Evolutionary conservation across 495 filamentous ascomycete species (phyloP), one percentile per base, ranked within the genome.

Genomic region (Pyrenopolyporus hunteri): DNA sequence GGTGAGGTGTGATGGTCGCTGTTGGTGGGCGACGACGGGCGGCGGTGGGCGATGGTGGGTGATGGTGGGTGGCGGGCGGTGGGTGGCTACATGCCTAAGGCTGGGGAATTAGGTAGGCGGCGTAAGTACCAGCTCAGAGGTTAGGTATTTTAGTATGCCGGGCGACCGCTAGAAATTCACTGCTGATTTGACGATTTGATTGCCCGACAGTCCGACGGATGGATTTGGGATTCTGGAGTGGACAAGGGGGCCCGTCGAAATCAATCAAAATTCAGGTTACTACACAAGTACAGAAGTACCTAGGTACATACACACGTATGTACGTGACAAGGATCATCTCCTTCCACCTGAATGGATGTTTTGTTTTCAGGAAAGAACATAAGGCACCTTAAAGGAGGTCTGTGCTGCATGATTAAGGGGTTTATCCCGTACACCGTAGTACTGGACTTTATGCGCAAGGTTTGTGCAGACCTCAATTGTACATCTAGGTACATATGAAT

Each of bases 381-480:
- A 28, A n/a, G 7, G 23, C 23, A 45, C 23, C 42, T 28, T 23
- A 13, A n/a, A 23, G 22, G 23, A 20, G 44, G 49, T 59, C 61
- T 33, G 55, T 64, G 55, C 61, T 64, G 61, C 49, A 59, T 3
- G 29, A 7, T 59, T 59, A 59, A 64, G 61, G 61, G 61, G 53
- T 11, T 23, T 9, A 28, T 55, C 40, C 57, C n/a, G n/a, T n/a
- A n/a, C n/a, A n/a, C n/a, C n/a, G n/a, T n/a, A n/a, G n/a, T n/a
- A n/a, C 11, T 35, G 32, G 16, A 6, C n/a, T 42, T 17, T 22
- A n/a, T 23, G 37, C 37, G 23, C n/a, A 23, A 42, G 11, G n/a
- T 13, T 42, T 22, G n/a, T n/a, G n/a, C n/a, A n/a, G n/a, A n/a
- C n/a, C n/a, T n/a, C n/a, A n/a, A n/a, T n/a, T n/a, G n/a, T n/a